Evolutionary conservation across 2,329 filamentous ascomycete species (phyloP), one percentile per base, ranked within the genome.

Genomic region (Penicillium psychrosexuale): DNA sequence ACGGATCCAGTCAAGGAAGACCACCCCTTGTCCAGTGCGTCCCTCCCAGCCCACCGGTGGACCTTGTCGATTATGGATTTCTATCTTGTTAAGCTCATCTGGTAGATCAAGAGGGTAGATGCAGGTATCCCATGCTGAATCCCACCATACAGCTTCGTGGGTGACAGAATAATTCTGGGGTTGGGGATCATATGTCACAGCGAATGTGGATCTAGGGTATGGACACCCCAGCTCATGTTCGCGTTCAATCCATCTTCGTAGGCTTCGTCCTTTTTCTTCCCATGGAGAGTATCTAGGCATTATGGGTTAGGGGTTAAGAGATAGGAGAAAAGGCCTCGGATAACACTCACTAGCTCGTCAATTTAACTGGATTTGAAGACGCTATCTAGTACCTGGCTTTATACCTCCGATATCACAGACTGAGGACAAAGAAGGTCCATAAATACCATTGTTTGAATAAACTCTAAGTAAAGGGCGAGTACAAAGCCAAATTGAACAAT

Each of bases 1-100:
- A 5, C 39, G 40, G 28, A 57, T 28, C 24, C 39, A 37, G 27
- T 57, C 55, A 4, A 57, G 7, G n/a, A 57, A 47, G 3, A 57
- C 19, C 12, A 55, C 43, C 2, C 51, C 43, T 24, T 11, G 28
- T 40, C 40, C 47, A 37, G 40, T 47, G 5, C 55, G 51, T 8
- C 55, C 55, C 3, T 42, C 22, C 55, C 55, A 57, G 1, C 37
- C 30, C 5, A 44, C 15, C 0, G 30, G 28, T 19, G 13, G 38
- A 3, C 47, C 47, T 44, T 15, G 7, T 3, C 8, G 24, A 11
- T 19, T 28, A 7, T 8, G 2, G n/a, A 48, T 30, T 7, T 38
- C n/a, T 15, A 39, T 39, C 8, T 19, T 11, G 3, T 36, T 19
- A n/a, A 51, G 31, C 15, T 43, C n/a, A 9, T 3, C 5, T 7